Base-by-base conservation (phyloP, 306 rosid species). In the Fagus crenata region DNA sequence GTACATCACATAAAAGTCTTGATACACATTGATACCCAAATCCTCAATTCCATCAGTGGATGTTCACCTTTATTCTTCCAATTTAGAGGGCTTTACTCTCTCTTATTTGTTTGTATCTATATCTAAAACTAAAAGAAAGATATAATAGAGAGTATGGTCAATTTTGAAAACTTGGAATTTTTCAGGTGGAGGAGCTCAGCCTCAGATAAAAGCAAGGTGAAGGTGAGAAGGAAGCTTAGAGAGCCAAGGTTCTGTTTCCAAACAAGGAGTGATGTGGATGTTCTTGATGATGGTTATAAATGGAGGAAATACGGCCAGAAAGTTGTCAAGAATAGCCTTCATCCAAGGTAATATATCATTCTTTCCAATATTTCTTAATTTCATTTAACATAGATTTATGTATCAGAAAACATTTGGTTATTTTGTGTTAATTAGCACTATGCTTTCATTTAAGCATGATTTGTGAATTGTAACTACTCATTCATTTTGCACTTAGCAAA, bases 291-390 rank as follows among this genome's bases (percentile, higher is more conserved):
- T 88, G 98, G 98, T 53, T 95, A 95, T 78, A 95, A 95, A 85
- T 95, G 98, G 98, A 88, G 98, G 87, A 95, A 95, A 80, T 95
- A 95, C 75, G 98, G 98, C 53, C 98, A 92, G 78, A 95, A 95
- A 86, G 96, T 95, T 71, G 98, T 95, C 81, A 95, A 95, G 82
- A 95, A 95, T 73, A 95, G 98, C 81, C 98, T 95, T 82, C 98
- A 95, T 69, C 98, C 98, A 40, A 90, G 98, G 97, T 94, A 89
- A 60, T 42, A 61, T 61, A 61, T 61, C 61, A 75, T 61, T 1
- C 73, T 68, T 61, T 28, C 11, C 55, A 13, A 4, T n/a, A 39
- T 28, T 33, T 17, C 31, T 58, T 3, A 41, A 55, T 53, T 53
- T 35, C 31, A 11, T 69, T 42, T 18, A 43, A 28, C 17, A 3